These are phyloP conservation scores for Thuidium tamariscinum DNA, from an alignment of 225 moss, liverwort and hornwort genomes.

Conservation along the genomic window DNA sequence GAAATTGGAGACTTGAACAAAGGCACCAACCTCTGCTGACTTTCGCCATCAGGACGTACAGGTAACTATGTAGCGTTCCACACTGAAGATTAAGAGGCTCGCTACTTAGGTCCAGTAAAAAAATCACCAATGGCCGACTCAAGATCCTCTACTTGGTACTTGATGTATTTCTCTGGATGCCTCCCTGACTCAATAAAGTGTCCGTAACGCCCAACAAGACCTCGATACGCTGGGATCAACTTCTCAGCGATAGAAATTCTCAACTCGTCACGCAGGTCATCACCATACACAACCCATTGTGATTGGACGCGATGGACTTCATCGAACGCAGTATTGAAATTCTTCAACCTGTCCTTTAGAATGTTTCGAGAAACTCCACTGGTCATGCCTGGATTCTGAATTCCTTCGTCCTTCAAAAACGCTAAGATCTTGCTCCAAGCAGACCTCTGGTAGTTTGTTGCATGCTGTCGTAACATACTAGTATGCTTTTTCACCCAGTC, in stretches of 20 bases:
- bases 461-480: constrained; percentile 70
- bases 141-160: constrained; percentile 73
- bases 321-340: constrained; percentile 82
- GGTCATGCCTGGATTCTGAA: constrained; percentile 54
- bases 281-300: constrained; percentile 77
- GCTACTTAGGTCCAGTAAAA: constrained; percentile 62
- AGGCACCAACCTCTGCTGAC: constrained; percentile 4
- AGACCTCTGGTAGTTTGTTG: constrained; percentile 80
- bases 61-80: not conserved
- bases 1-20: not conserved
- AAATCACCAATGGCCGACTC: constrained; percentile 69
- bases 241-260: constrained; percentile 65
- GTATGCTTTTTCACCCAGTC: constrained; percentile 89
- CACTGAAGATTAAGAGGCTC: not conserved
- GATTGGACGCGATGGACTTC: constrained; percentile 81
- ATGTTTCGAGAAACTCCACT: constrained; percentile 65
- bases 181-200: constrained; percentile 57
- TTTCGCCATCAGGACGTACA: not conserved
- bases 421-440: constrained; percentile 79
- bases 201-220: constrained; percentile 72
- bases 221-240: constrained; percentile 76
- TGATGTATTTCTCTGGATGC: constrained; percentile 90
- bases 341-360: constrained; percentile 90
- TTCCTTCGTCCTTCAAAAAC: constrained; percentile 85
- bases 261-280: constrained; percentile 81